A percentile compares a stretch with the other conserved stretches of the same genome.
Evolutionary conservation across 1,139 yeast genomes (phyloP).

Genomic region (Meyerozyma athensensis): DNA sequence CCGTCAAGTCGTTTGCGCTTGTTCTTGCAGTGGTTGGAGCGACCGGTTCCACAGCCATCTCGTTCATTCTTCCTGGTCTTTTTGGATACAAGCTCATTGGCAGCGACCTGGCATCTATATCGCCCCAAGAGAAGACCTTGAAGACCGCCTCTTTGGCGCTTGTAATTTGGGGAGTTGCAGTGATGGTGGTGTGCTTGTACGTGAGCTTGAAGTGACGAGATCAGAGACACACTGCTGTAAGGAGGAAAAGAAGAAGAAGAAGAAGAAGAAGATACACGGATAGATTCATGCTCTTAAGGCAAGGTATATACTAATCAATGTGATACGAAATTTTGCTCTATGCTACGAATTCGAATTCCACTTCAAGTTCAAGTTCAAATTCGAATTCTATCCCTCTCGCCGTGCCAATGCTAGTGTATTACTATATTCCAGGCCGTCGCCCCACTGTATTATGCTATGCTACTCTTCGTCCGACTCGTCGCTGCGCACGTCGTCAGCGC

Average conservation of each 20-base stretch:
- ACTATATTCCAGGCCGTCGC: too few species aligned
- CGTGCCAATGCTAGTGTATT: too few species aligned
- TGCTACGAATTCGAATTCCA: too few species aligned
- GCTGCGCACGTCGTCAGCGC: conserved; percentile 82
- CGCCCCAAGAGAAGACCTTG: conserved; percentile 5
- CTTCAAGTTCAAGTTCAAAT: too few species aligned
- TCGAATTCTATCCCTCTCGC: too few species aligned
- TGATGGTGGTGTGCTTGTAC: conserved; percentile 14
- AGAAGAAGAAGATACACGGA: too few species aligned
- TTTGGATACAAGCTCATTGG: conserved; percentile 53
- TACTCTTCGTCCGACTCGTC: conserved; percentile 47
- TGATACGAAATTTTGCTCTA: too few species aligned
- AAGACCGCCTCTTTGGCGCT: conserved; percentile 8
- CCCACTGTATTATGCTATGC: too few species aligned
- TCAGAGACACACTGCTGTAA: neutral
- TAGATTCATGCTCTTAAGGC: too few species aligned
- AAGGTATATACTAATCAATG: too few species aligned
- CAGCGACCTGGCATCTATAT: conserved; percentile 15
- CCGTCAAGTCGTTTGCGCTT: conserved; percentile 49
- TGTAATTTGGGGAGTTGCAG: conserved; percentile 13
- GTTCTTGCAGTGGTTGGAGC: conserved; percentile 61
- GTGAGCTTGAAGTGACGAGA: conserved; percentile 8
- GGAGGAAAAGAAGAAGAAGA: too few species aligned
- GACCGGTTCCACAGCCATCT: conserved; percentile 90
- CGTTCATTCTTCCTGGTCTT: conserved; percentile 88